phyloP scores from a whole-genome alignment of 2,329 filamentous ascomycete species.

The Cryphonectria naterciae region DNA sequence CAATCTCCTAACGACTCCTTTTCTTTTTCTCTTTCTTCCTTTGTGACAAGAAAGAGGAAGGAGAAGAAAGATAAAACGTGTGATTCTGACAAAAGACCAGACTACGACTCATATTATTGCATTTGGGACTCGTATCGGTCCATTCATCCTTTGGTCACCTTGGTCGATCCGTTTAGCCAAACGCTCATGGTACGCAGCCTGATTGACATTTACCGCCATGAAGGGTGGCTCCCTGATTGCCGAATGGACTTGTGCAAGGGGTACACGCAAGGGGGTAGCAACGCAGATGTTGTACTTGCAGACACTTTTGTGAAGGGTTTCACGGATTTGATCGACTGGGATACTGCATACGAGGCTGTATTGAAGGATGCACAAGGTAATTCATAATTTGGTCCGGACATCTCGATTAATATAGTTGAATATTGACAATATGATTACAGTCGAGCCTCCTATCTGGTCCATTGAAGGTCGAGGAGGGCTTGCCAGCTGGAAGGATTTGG shows the following conservation, averaged over 20 bases:
- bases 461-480: conserved; percentile 70
- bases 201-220: conserved; percentile 70
- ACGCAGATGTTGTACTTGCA: conserved; percentile 67
- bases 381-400: too few relatives aligned
- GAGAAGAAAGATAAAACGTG: not conserved
- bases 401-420: too few relatives aligned
- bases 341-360: conserved; percentile 67
- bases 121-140: conserved; percentile 72
- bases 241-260: conserved; percentile 75
- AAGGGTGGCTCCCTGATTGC: conserved; percentile 75
- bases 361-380: conserved; percentile 65
- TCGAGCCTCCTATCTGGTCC: conserved; percentile 68
- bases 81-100: conserved; percentile 14
- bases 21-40: too few relatives aligned
- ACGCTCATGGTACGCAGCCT: conserved; percentile 69
- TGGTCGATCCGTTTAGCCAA: conserved; percentile 66
- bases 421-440: conserved; percentile 27
- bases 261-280: conserved; percentile 72
- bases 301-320: conserved; percentile 68
- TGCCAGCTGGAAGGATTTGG: conserved; percentile 68
- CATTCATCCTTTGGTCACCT: conserved; percentile 67
- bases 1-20: not conserved
- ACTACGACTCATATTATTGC: conserved; percentile 74
- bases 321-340: conserved; percentile 62
- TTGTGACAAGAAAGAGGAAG: too few relatives aligned